Base-by-base conservation (phyloP, 73 alveolate genomes). In the Paramecium caudatum region DNA sequence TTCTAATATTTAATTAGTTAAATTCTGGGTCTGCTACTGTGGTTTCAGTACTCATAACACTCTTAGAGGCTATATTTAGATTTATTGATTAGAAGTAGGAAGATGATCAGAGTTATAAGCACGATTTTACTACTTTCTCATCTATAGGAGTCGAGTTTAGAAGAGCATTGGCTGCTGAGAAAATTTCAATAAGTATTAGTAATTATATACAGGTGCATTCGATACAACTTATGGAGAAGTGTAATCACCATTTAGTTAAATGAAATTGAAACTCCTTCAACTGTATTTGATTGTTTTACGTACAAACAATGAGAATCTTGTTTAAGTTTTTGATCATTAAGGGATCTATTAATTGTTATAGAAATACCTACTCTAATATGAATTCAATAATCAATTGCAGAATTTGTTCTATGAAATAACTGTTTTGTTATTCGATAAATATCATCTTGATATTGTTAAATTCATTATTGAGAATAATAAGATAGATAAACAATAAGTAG, bases 381-480 rank as follows among this genome's bases (percentile, higher is more conserved):
- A 74, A 74, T 74, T 74, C 68, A 74, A 74, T 27, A 74, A 74
- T 43, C 47, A 74, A 74, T 45, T 74, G 13, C 46, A 74, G 43
- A 74, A 39, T 45, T 6, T 34, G 23, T 74, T 74, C 25, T 41
- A 15, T 39, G 88, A 74, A 4, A 74, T 74, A 0, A 74, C 68
- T 1, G 21, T 12, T n/a, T 45, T 41, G 12, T 41, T 74, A 9
- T 74, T 74, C 32, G 68, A 37, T 12, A 74, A 47, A 12, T 45
- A 45, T 1, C 32, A 36, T 19, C 43, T 30, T 5, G 88, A 19
- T 15, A 17, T 74, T 10, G 3, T 45, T 19, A 1, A 45, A 16
- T 74, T 74, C 32, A 36, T 74, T 8, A 37, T 39, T n/a, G 32
- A 45, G 43, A 1, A 37, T 19, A 74, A 74, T 74, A 74, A 16